These are phyloP conservation scores for Pseudogymnoascus sp. DNA, from an alignment of 2,329 filamentous ascomycete genomes.

Conservation along the genomic window DNA sequence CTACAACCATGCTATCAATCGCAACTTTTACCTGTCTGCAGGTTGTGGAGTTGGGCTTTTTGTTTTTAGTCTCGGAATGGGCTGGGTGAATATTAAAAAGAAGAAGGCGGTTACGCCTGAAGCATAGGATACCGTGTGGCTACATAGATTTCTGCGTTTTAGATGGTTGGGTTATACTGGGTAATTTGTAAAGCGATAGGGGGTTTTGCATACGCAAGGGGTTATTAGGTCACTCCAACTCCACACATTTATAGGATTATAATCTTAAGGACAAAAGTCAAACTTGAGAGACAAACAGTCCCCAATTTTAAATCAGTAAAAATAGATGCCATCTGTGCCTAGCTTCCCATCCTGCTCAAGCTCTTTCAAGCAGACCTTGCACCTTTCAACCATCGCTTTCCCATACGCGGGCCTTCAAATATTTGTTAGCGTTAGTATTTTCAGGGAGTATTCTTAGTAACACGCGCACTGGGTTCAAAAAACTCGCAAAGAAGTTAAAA, in stretches of 20 bases:
- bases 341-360: constrained; percentile 16
- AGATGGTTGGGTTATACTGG: not conserved
- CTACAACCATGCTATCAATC: constrained; percentile 30
- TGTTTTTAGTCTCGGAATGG: constrained; percentile 33
- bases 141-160: not conserved
- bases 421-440: not conserved
- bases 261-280: not conserved
- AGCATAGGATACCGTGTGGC: not conserved
- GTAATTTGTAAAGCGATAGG: not conserved
- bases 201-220: not conserved
- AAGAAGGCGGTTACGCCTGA: constrained; percentile 18
- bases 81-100: constrained; percentile 39
- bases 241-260: not conserved
- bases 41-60: constrained; percentile 14
- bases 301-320: constrained; percentile 5
- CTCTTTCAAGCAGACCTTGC: constrained; percentile 16
- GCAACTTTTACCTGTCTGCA: constrained; percentile 20
- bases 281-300: not conserved
- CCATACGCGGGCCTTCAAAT: constrained; percentile 14
- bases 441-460: not conserved
- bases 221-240: not conserved
- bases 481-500: not conserved
- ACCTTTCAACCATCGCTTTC: constrained; percentile 15
- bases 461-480: not conserved
- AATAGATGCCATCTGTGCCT: constrained; percentile 15